Conservation (phyloP, 441 rosid genomes). For the Theobroma grandiflorum region DNA sequence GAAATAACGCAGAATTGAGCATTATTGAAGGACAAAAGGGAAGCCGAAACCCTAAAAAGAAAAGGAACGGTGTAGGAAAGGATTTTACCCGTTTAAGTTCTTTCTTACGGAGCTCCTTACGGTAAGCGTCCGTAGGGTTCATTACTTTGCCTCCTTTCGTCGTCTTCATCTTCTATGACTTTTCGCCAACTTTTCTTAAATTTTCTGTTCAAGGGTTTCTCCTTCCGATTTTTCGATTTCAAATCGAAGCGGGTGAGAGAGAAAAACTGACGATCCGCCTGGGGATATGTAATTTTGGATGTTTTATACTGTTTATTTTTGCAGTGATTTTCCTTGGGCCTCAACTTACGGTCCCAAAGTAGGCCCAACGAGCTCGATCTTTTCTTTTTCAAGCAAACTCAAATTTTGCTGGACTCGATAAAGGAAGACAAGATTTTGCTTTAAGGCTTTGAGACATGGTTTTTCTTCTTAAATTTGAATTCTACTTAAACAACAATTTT, state of each 20-base stretch:
- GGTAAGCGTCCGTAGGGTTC: constrained; percentile 99
- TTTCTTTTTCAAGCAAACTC: too few species aligned
- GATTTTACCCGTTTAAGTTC: constrained; percentile 83
- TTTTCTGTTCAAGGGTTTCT: background rate
- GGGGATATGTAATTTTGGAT: too few species aligned
- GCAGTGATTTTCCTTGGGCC: too few species aligned
- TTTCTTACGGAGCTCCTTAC: constrained; percentile 92
- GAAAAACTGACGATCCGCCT: too few species aligned
- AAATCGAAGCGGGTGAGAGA: background rate
- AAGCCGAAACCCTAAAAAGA: background rate
- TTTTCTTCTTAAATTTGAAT: too few species aligned
- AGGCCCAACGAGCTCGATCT: too few species aligned
- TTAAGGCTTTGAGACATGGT: too few species aligned
- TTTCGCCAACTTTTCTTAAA: background rate
- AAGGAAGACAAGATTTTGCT: too few species aligned
- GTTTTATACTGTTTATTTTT: too few species aligned
- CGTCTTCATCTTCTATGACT: constrained; percentile 74
- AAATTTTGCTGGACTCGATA: too few species aligned
- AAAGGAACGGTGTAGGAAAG: background rate
- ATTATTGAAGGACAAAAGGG: background rate
- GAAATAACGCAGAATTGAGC: background rate
- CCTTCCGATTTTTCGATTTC: background rate
- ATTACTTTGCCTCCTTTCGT: constrained; percentile 98
- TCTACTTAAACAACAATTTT: too few species aligned
- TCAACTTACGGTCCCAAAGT: too few species aligned